Base-by-base conservation (phyloP, 2,329 filamentous ascomycete genomes). In the Claviceps humidiphila region DNA sequence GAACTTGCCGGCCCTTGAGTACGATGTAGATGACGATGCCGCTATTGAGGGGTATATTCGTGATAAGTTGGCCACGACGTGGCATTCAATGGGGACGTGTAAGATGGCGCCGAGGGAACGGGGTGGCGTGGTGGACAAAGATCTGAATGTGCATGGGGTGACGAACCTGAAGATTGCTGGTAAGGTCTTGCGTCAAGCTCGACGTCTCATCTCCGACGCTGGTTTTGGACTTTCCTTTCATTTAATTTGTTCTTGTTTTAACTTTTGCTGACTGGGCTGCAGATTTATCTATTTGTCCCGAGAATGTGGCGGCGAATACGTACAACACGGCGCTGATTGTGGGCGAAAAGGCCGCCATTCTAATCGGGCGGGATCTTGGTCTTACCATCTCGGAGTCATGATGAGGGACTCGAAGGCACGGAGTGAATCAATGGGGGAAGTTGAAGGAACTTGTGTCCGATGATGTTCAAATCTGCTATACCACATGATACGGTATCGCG, bases 21-120 rank as follows among this genome's bases (percentile, higher is more conserved):
- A 79, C 56, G 66, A 68, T 5, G 58, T 64, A 2, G 73, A 75
- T 17, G 76, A 77, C 43, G 69, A 77, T 52, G 64, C 66, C 24
- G 68, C 68, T 0, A 71, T 80, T 39, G 70, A 74, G 57, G 58
- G 72, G 11, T 71, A 59, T 56, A 40, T 74, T 17, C 64, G 72
- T 0, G 57, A 64, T 37, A 67, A 66, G 7, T 56, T 72, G 3
- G 59, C 55, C 1, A 72, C 70, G 3, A 67, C 68, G 0, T 74
- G 70, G 70, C 76, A 80, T 59, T 68, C 73, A 0, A 63, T 68
- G 2, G 74, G 77, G 13, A 77, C 72, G n/a, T 69, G 70, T 45
- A 69, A 72, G 7, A 77, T 77, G 75, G 63, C 73, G 51, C 72
- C 72, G 2, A 59, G 62, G 24, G 68, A 68, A 41, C 59, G 66